Evolutionary conservation across 2,329 filamentous ascomycete species (phyloP), one percentile per base, ranked within the genome.

Genomic region (Exserohilum turcica): DNA sequence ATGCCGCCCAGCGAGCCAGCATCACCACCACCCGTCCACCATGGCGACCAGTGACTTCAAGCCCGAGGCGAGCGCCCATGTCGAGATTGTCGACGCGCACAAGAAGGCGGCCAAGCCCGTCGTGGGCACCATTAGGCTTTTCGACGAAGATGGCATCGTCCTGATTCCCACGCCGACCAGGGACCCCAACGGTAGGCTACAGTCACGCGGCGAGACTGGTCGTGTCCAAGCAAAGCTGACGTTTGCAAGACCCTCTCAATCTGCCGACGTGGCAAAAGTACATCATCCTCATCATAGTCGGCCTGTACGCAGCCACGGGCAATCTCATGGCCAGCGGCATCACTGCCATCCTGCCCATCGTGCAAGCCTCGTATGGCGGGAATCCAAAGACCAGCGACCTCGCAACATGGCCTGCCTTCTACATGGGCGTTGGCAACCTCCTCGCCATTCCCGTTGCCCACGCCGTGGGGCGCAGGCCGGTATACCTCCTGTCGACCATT

Each of bases 21-120:
- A 42, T 33, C 40, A 36, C 10, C 40, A 36, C 10, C 24, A 24
- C 16, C 27, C 21, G 32, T 19, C n/a, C 37, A 48, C 12, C 43
- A 48, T 52, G 49, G 43, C 43, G 37, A 32, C 15, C 27, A 16
- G 51, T 16, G 54, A 47, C 24, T 31, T 29, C 43, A 54, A 57
- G 43, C 15, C 37, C 6, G 28, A 43, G 12, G 24, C 51, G 24
- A 48, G 39, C 29, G 43, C 51, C 29, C 54, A 57, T 16, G 44
- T 54, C 8, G 54, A 57, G 19, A 54, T 54, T 40, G 15, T 57
- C 5, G 51, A 44, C 16, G 51, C 51, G 8, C 51, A 57, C 7
- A 57, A 54, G 28, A 57, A 54, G 32, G 54, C 51, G n/a, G 28
- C 46, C n/a, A 57, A 50, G 43, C 51, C 54, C 12, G 51, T 57